These are phyloP conservation scores for Crepidotus variabilis DNA, from an alignment of 768 basidiomycete genomes.

Conservation along the genomic window DNA sequence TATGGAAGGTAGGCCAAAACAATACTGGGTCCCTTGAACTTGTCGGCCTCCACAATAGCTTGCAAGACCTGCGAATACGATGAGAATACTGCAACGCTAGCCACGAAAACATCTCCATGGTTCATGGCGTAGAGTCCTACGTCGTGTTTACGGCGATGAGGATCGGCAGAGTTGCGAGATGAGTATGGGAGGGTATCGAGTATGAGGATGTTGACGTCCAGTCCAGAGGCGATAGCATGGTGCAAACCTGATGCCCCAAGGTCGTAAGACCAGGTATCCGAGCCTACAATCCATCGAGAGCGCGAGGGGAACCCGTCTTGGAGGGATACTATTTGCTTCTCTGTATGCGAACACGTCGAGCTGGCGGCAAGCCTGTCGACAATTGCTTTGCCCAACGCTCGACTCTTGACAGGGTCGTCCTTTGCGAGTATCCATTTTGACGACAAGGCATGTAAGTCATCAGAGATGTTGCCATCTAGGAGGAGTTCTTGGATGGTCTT, in stretches of 20 bases:
- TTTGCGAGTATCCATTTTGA: slow-evolving; percentile 78
- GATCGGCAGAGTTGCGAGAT: slow-evolving; percentile 62
- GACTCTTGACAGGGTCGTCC: slow-evolving; percentile 66
- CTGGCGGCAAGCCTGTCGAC: slow-evolving; percentile 42
- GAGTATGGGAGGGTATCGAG: slow-evolving; percentile 93
- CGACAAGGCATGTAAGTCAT: slow-evolving; percentile 66
- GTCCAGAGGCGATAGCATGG: slow-evolving; percentile 86
- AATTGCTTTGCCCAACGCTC: slow-evolving; percentile 54
- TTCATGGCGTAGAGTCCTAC: slow-evolving; percentile 98
- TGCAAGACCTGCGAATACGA: slow-evolving; percentile 95
- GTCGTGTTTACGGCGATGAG: slow-evolving; percentile 86
- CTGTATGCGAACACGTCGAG: slow-evolving; percentile 36
- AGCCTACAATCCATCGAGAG: slow-evolving; percentile 96
- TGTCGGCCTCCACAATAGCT: slow-evolving; percentile 86
- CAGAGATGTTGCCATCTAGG: slow-evolving; percentile 40
- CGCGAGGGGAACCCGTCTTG: slow-evolving; percentile 59
- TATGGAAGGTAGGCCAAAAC: slow-evolving; percentile 95
- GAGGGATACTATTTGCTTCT: slow-evolving; percentile 55
- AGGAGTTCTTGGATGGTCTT: slow-evolving; percentile 64
- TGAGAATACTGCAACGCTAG: slow-evolving; percentile 92
- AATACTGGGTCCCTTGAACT: slow-evolving; percentile 84
- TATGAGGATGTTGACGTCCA: slow-evolving; percentile 93
- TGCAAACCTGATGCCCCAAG: slow-evolving; percentile 94
- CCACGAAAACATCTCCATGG: slow-evolving; percentile 94
- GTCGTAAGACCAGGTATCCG: slow-evolving; percentile 98